These are phyloP conservation scores for Austroboletus festivus DNA, from an alignment of 768 basidiomycete genomes.

Conservation along the genomic window DNA sequence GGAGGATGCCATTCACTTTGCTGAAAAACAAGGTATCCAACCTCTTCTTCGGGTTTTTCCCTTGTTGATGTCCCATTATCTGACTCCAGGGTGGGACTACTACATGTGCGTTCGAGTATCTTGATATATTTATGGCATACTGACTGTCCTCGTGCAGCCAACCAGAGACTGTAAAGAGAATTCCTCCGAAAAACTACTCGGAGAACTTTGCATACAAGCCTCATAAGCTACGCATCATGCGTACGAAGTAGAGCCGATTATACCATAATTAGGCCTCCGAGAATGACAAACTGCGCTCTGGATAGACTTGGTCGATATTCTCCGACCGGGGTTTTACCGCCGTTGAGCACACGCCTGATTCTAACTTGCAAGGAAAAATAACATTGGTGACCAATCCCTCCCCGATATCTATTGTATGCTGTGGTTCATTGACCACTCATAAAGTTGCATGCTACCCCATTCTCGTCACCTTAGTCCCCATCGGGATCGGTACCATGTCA, in stretches of 20 bases:
- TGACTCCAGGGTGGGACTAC: slow-evolving; percentile 82
- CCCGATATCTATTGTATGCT: no score
- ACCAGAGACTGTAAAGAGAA: slow-evolving; percentile 56
- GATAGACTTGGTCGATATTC: background rate
- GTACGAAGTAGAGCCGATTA: slow-evolving; percentile 77
- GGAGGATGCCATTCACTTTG: slow-evolving; percentile 91
- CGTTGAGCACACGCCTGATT: background rate
- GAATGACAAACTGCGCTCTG: background rate
- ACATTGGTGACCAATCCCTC: no score
- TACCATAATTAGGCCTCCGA: no score
- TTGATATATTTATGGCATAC: slow-evolving; percentile 5
- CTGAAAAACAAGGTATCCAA: slow-evolving; percentile 87
- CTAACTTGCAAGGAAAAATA: background rate
- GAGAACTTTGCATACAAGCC: slow-evolving; percentile 90
- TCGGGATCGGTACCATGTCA: background rate
- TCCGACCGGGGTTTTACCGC: background rate
- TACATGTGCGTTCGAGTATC: slow-evolving; percentile 61
- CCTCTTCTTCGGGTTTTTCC: background rate
- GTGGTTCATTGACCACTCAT: no score
- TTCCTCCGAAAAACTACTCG: slow-evolving; percentile 84
- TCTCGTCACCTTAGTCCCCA: background rate
- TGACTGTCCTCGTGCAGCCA: slow-evolving; percentile 40
- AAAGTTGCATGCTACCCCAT: background rate
- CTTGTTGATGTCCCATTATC: background rate
- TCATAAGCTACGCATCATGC: slow-evolving; percentile 73